Base-by-base conservation (phyloP, 2,329 filamentous ascomycete species). In the Paracamarosporium sp. region DNA sequence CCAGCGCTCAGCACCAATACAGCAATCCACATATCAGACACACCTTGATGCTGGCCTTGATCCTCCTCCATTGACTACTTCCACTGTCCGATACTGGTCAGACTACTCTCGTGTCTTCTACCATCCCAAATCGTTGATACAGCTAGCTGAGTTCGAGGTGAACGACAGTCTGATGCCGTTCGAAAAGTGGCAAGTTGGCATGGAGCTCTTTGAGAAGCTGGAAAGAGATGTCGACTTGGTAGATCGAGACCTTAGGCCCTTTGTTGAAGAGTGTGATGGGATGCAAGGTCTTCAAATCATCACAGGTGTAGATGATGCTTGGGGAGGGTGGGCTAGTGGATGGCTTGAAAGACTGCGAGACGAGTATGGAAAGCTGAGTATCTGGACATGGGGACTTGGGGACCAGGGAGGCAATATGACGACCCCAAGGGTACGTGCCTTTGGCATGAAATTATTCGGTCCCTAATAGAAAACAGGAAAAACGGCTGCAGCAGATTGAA, bases 81-180 rank as follows among this genome's bases (percentile, higher is more conserved):
- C 88, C 6, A 85, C 86, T 11, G 90, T 98, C n/a, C 87, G 92
- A 53, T 98, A 95, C 79, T 99, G 95, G 94, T 96, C 93, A 30
- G 95, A 99, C 76, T 98, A 93, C 77, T 96, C 92, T 66, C 87
- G 92, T 25, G 86, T 95, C n/a, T 99, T 88, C 77, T 97, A 91
- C 73, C 93, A 98, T 73, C 95, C 95, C 8, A 87, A 86, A 53
- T 97, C 93, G 12, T 86, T 97, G 53, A 83, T 96, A 9, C 93
- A 96, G 72, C 82, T 98, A 24, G 74, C 71, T 2, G 92, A 97
- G 70, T 96, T 91, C 70, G 92, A 96, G 73, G 81, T 96, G 33
- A 88, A 91, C 72, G 94, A 92, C 3, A 83, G 86, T 43, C 81
- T 94, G 27, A 89, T 89, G 83, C 92, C 93, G 0, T 96, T 96